Evolutionary conservation across 2,329 filamentous ascomycete species (phyloP).

Genomic region (Ceratocystis variospora): DNA sequence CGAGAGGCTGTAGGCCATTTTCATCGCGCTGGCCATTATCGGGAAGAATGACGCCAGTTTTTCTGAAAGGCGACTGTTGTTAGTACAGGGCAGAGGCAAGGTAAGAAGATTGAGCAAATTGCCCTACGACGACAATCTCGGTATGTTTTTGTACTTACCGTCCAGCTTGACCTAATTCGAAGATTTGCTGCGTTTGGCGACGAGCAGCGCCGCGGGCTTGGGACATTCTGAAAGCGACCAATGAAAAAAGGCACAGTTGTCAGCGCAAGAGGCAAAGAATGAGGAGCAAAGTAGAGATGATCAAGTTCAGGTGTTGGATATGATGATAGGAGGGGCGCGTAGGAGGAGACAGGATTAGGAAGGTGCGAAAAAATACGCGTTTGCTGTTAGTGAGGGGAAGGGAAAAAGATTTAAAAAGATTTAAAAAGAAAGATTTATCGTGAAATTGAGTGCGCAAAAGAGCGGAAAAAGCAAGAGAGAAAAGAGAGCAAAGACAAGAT

Average conservation of each 20-base stretch:
- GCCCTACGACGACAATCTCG: background rate
- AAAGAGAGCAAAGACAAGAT: background rate
- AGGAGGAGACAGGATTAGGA: background rate
- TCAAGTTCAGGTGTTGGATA: background rate
- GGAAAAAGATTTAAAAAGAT: background rate
- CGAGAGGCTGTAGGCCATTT: conserved; percentile 78
- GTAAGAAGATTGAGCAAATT: background rate
- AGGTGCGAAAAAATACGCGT: background rate
- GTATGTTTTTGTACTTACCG: conserved; percentile 25
- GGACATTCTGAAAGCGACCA: conserved; percentile 7
- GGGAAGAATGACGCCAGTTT: conserved; percentile 73
- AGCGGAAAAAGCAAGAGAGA: background rate
- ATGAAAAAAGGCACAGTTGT: no score
- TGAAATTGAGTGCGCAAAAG: background rate
- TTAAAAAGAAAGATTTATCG: background rate
- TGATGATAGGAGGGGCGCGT: background rate
- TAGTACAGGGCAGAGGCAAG: conserved; percentile 6
- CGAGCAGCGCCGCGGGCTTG: conserved; percentile 14
- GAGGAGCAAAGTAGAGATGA: no score
- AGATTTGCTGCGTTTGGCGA: conserved; percentile 17
- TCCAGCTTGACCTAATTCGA: conserved; percentile 28
- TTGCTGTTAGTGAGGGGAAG: background rate
- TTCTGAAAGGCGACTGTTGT: conserved; percentile 37
- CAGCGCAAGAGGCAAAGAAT: no score
- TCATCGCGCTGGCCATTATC: conserved; percentile 75